Percentiles rank a stretch among this genome's conserved stretches.
Conservation (phyloP, 2,329 filamentous ascomycete genomes). For the Verruconis gallopava region DNA sequence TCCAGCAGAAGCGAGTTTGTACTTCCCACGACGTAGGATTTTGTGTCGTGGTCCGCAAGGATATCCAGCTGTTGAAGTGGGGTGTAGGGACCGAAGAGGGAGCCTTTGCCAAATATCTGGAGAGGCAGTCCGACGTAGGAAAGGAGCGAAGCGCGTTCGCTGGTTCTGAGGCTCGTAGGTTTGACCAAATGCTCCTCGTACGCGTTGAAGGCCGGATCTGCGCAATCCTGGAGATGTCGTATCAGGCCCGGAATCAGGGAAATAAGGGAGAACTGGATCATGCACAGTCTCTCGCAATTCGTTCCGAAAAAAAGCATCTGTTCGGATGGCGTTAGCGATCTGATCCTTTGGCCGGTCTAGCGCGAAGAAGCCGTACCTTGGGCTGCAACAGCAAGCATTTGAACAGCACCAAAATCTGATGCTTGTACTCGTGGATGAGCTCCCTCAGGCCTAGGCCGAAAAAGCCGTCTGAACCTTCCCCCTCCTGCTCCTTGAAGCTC, state of each 20-base stretch:
- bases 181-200: slow-evolving; percentile 64
- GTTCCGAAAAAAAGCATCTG: slow-evolving; percentile 98
- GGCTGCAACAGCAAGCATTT: slow-evolving; percentile 90
- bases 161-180: slow-evolving; percentile 78
- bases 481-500: slow-evolving; percentile 47
- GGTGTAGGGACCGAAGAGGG: slow-evolving; percentile 91
- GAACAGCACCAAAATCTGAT: slow-evolving; percentile 84
- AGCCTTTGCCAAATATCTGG: slow-evolving; percentile 92
- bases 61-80: slow-evolving; percentile 91
- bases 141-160: slow-evolving; percentile 78
- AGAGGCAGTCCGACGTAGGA: slow-evolving; percentile 90
- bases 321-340: background rate
- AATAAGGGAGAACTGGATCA: slow-evolving; percentile 95
- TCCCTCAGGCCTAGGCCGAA: slow-evolving; percentile 78
- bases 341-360: background rate
- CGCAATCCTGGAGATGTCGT: slow-evolving; percentile 83
- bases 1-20: slow-evolving; percentile 90
- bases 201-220: slow-evolving; percentile 79
- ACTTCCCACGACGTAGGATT: slow-evolving; percentile 93
- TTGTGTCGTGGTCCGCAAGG: slow-evolving; percentile 83
- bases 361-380: slow-evolving; percentile 48
- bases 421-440: slow-evolving; percentile 85
- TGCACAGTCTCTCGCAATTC: slow-evolving; percentile 89
- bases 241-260: slow-evolving; percentile 90
- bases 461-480: slow-evolving; percentile 73